Percentiles rank a stretch among this genome's conserved stretches.
Evolutionary conservation across 73 alveolate species (phyloP).

Genomic region (Symbiodinium natans): DNA sequence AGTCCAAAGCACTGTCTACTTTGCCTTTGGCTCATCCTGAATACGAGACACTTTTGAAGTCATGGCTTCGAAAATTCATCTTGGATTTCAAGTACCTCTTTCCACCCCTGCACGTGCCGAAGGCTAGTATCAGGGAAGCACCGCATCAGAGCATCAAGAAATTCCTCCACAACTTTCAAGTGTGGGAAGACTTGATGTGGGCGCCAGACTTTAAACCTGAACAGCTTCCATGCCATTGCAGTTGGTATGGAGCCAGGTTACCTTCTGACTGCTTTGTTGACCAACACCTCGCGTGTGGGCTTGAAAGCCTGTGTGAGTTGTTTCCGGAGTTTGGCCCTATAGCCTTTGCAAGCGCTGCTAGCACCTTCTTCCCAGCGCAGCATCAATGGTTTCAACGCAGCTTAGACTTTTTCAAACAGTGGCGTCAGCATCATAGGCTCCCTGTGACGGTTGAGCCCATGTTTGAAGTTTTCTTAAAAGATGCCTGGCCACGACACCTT

Average conservation of each 20-base stretch:
- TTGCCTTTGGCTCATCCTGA: background rate
- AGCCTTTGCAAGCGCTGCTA: background rate
- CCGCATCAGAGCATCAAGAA: background rate
- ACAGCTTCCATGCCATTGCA: background rate
- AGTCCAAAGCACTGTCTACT: background rate
- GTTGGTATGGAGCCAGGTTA: background rate
- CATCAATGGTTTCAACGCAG: background rate
- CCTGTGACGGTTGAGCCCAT: background rate
- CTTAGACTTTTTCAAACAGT: background rate
- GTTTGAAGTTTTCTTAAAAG: background rate
- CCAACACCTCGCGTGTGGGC: background rate
- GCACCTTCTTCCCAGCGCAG: background rate
- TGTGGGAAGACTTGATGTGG: background rate
- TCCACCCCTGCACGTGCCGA: background rate
- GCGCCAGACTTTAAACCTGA: background rate
- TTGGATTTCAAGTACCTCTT: background rate
- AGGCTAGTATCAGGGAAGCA: background rate
- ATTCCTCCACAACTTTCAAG: background rate
- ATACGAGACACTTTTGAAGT: background rate
- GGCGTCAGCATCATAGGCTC: background rate
- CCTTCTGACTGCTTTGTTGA: background rate
- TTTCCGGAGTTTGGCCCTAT: background rate
- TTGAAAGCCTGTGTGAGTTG: background rate
- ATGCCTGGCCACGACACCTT: background rate
- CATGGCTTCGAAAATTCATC: background rate